Conservation (phyloP, 208 protist genomes). For the Leishmania martiniquensis region DNA sequence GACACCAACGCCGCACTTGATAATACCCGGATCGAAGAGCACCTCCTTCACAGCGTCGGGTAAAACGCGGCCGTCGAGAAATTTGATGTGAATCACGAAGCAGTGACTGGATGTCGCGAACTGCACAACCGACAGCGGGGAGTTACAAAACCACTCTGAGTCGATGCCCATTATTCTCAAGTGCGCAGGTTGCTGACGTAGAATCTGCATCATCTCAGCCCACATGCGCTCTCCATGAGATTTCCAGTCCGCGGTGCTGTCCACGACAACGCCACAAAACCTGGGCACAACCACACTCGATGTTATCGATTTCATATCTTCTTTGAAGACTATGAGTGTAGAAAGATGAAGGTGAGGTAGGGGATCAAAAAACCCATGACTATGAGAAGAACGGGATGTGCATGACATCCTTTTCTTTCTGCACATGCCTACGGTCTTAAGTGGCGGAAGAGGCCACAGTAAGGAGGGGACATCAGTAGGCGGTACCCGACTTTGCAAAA, state of each 20-base stretch:
- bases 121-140: slow-evolving; percentile 54
- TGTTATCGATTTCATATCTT: slow-evolving; percentile 21
- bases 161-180: slow-evolving; percentile 53
- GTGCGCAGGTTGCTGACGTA: slow-evolving; percentile 20
- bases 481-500: no score
- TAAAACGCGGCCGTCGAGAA: slow-evolving; percentile 37
- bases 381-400: not conserved
- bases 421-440: not conserved
- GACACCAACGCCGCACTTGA: slow-evolving; percentile 63
- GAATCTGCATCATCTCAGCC: slow-evolving; percentile 41
- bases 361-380: not conserved
- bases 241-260: slow-evolving; percentile 31
- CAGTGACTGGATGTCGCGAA: slow-evolving; percentile 57
- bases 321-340: not conserved
- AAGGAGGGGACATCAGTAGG: no score
- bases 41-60: slow-evolving; percentile 27
- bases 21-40: slow-evolving; percentile 35
- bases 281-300: slow-evolving; percentile 14
- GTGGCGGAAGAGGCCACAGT: no score
- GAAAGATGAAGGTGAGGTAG: not conserved
- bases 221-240: slow-evolving; percentile 35
- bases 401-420: no score
- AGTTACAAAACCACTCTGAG: slow-evolving; percentile 59
- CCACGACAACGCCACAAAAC: slow-evolving; percentile 35
- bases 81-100: slow-evolving; percentile 66